Evolutionary conservation across 1,139 yeast genomes (phyloP).

Genomic region (Debaryomycetaceae sp.): DNA sequence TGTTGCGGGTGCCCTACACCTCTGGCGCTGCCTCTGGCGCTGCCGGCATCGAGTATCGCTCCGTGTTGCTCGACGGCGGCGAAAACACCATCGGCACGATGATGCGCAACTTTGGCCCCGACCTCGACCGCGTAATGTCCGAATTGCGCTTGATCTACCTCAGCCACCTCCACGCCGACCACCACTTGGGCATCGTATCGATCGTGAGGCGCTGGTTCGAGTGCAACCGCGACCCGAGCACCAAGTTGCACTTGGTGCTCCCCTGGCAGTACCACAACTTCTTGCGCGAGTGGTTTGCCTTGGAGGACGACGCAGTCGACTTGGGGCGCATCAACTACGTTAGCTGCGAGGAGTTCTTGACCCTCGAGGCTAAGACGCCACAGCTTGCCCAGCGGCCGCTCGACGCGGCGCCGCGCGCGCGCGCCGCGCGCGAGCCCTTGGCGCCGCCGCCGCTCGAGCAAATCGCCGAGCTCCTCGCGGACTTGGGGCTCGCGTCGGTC

Average conservation of each 20-base stretch:
- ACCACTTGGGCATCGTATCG: constrained; percentile 80
- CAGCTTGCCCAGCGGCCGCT: constrained; percentile 26
- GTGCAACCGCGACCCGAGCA: constrained; percentile 21
- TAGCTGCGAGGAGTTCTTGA: constrained; percentile 64
- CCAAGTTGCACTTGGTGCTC: constrained; percentile 49
- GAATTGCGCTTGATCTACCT: constrained; percentile 67
- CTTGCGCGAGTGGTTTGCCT: constrained; percentile 62
- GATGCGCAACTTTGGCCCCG: constrained; percentile 55
- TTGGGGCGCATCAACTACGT: constrained; percentile 46
- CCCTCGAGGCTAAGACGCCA: constrained; percentile 16
- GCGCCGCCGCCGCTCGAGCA: constrained; percentile 9
- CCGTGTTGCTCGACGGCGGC: constrained; percentile 80
- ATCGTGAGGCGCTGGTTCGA: constrained; percentile 67
- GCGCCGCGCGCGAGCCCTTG: constrained; percentile 18
- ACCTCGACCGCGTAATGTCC: constrained; percentile 29
- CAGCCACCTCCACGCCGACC: constrained; percentile 96
- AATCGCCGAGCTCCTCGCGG: constrained; percentile 21
- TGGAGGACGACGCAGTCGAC: constrained; percentile 44
- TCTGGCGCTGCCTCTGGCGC: constrained; percentile 10
- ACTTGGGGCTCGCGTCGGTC: constrained; percentile 30
- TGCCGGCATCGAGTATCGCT: constrained; percentile 31
- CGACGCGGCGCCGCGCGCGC: constrained; percentile 27
- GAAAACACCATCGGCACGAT: constrained; percentile 84
- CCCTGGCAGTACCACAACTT: constrained; percentile 78
- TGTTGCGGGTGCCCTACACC: constrained; percentile 61